Base-by-base conservation (phyloP, 148 eudicot genomes). In the Silene conica region DNA sequence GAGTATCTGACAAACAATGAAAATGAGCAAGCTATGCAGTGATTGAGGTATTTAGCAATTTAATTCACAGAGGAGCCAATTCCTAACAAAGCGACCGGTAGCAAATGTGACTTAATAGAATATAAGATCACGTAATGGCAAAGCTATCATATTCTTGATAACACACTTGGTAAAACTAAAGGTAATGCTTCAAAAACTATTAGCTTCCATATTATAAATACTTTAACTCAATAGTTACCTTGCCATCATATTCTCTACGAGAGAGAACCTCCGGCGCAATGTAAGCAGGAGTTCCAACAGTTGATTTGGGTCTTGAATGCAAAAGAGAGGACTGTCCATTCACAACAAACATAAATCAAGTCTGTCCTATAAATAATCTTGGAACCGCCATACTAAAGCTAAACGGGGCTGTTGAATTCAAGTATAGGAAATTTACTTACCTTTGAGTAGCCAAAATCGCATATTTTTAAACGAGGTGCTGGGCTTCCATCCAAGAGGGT, bases 371-470 rank as follows among this genome's bases (percentile, higher is more conserved):
- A 45, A 68, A 22, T 46, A 46, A 50, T 8, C 14, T 69, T 6
- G 54, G 14, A 45, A 68, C 57, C 10, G 56, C 57, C 18, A 25
- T 13, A 25, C 7, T 54, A 31, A 13, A 45, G 31, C 38, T 23
- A 16, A 69, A 15, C 13, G n/a, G 11, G 60, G n/a, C 38, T 69
- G 38, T 6, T 19, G 16, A 26, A 66, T 13, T 50, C 58, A 25
- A 55, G 21, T 66, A 19, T 41, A 4, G 21, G 25, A 48, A 16
- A 41, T 18, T 26, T 5, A n/a, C 55, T 60, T 59, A 89, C 96
- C 96, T 88, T 90, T 73, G 96, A 90, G 83, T 90, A 90, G 21
- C 96, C 96, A 80, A 90, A 90, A 73, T 90, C 96, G 80, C 96
- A 90, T 63, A 90, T 90, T 80, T 90, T 90, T 75, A 90, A 80